These are phyloP conservation scores for Spongospora subterranea DNA, from an alignment of 208 protist genomes.

Conservation along the genomic window DNA sequence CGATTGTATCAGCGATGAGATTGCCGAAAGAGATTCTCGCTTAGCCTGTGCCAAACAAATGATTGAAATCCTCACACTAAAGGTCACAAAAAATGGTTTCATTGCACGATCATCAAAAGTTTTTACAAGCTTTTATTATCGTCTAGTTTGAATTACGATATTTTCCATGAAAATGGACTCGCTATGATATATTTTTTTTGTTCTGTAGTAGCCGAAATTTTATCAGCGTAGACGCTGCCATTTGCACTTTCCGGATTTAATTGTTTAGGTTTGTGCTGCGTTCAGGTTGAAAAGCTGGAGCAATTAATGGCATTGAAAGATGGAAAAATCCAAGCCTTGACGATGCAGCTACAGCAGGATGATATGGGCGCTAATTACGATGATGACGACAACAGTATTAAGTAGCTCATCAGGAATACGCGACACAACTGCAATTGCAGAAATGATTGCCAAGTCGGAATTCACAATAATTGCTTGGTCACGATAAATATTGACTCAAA, in stretches of 20 bases:
- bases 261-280: no score
- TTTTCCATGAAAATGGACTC: constrained; percentile 85
- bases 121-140: neutral
- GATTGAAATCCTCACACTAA: neutral
- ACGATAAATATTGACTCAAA: no score
- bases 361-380: no score
- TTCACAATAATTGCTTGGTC: no score
- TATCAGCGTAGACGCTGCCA: constrained; percentile 3
- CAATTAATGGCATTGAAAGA: constrained; percentile 93
- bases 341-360: constrained; percentile 21
- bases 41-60: neutral
- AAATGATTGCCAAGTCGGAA: no score
- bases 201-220: neutral
- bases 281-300: constrained; percentile 91
- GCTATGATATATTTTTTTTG: constrained; percentile 62
- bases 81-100: neutral
- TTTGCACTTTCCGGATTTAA: no score
- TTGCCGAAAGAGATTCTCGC: neutral
- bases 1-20: no score
- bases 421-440: no score
- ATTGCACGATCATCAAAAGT: neutral
- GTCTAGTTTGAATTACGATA: constrained; percentile 85
- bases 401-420: no score
- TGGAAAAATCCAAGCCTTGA: constrained; percentile 81
- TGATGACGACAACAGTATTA: no score